A percentile compares a stretch with the other conserved stretches of the same genome.
phyloP scores from a whole-genome alignment of 2,329 filamentous ascomycete species.

The Ophiostoma pallidulum region DNA sequence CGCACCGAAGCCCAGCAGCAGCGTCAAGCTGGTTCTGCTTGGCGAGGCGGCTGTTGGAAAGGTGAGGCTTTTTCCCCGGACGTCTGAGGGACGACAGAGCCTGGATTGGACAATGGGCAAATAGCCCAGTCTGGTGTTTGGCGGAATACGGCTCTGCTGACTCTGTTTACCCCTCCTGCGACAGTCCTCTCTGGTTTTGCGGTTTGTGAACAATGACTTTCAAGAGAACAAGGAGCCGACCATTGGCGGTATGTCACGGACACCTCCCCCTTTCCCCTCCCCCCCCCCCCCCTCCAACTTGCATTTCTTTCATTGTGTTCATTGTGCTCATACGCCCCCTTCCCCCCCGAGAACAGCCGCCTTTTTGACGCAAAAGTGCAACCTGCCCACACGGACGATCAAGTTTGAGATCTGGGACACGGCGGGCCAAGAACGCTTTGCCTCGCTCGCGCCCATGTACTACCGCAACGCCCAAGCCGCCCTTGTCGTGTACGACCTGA shows the following conservation, averaged over 20 bases:
- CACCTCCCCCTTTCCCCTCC: background rate
- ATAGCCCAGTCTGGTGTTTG: too few species aligned
- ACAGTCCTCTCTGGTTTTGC: slow-evolving; percentile 90
- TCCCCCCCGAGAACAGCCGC: slow-evolving; percentile 51
- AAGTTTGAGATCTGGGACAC: slow-evolving; percentile 98
- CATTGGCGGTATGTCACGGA: slow-evolving; percentile 67
- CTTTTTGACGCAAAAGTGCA: slow-evolving; percentile 98
- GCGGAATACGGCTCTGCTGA: too few species aligned
- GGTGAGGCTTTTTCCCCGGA: slow-evolving; percentile 50
- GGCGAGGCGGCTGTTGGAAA: slow-evolving; percentile 98
- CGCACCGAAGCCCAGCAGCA: slow-evolving; percentile 88
- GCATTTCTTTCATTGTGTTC: too few species aligned
- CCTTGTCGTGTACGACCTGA: slow-evolving; percentile 96
- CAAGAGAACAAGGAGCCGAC: slow-evolving; percentile 99
- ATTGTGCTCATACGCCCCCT: too few species aligned
- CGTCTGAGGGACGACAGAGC: background rate
- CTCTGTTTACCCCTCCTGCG: background rate
- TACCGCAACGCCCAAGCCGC: slow-evolving; percentile 98
- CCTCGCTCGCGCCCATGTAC: slow-evolving; percentile 96
- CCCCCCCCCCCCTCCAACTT: background rate
- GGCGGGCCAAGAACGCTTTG: slow-evolving; percentile 94
- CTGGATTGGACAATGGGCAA: background rate
- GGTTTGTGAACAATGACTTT: slow-evolving; percentile 99
- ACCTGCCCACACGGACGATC: slow-evolving; percentile 83
- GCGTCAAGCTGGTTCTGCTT: slow-evolving; percentile 96